Evolutionary conservation across 78 protist species (phyloP), one percentile per base, ranked within the genome.

Genomic region (Chrysochromulina parva): DNA sequence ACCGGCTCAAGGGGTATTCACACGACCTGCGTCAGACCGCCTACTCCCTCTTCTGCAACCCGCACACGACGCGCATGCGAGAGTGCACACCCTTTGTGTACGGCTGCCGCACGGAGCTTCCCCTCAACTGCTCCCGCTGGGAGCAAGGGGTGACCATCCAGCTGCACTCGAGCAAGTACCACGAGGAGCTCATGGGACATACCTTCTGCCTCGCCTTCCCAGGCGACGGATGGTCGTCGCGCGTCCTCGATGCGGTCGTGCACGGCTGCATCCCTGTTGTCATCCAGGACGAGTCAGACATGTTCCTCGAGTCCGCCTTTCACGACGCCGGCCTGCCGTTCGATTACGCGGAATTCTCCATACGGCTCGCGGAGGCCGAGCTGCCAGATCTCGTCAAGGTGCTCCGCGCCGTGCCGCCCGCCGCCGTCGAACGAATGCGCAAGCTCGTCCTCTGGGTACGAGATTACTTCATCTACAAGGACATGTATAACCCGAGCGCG

Each of bases 211-310:
- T 88, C 24, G 80, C 66, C 53, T 52, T 54, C 65, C 84, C 80
- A 3, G 59, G 82, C 58, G 57, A 52, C n/a, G 91, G 84, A 17
- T 88, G 85, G 85, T 54, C 85, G 52, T 62, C 85, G 58, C 82
- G 91, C 1, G 52, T 67, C 13, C 47, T 20, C 19, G 91, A 88
- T 53, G 82, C 74, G 17, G 47, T 88, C 17, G 28, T 71, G 11
- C 60, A 53, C 28, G 91, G 91, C 20, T 88, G 91, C 91, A 71
- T 88, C 0, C 91, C 91, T 4, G 91, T 88, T 1, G 16, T 88
- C 2, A 17, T 88, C 2, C 22, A 38, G 54, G 91, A 88, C 57
- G 82, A 74, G 82, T 16, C 28, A 3, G 24, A 38, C 52, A 74
- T 74, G 82, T 74, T 74, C 57, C 48, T 74, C 55, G 82, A 74